phyloP scores from a whole-genome alignment of 1,284 basidiomycete genomes.

The Violaceomyces palustris region DNA sequence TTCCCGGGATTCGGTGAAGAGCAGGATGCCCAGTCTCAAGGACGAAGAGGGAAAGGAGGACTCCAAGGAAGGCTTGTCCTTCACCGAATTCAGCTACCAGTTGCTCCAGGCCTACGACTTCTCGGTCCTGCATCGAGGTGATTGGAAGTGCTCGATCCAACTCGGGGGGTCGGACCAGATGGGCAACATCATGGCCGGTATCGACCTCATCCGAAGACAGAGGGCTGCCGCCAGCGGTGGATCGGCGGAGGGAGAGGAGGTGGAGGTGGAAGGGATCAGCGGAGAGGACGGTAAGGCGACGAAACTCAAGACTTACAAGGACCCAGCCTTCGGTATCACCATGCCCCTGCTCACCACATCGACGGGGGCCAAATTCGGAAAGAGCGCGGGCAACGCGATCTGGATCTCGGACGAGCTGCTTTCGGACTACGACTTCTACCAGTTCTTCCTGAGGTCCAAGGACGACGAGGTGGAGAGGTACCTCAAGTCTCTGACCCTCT shows the following conservation, averaged over 20 bases:
- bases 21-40: neutral
- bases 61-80: constrained; percentile 66
- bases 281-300: constrained; percentile 2
- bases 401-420: constrained; percentile 58
- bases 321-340: constrained; percentile 74
- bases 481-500: constrained; percentile 76
- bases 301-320: constrained; percentile 1
- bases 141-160: constrained; percentile 72
- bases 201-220: constrained; percentile 74
- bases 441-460: constrained; percentile 82
- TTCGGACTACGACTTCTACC: constrained; percentile 44
- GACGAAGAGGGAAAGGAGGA: neutral
- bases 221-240: constrained; percentile 6
- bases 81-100: constrained; percentile 96
- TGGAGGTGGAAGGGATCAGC: constrained; percentile 4
- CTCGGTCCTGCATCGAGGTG: constrained; percentile 64
- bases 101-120: constrained; percentile 96
- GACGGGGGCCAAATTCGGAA: constrained; percentile 91
- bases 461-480: constrained; percentile 80
- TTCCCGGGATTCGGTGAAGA: constrained; percentile 76
- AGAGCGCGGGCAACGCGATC: constrained; percentile 90
- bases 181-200: constrained; percentile 92
- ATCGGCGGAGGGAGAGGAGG: neutral
- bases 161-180: constrained; percentile 96
- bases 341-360: constrained; percentile 87